Conservation (phyloP, 1,284 basidiomycete genomes). For the Microbotryomycetes sp. region DNA sequence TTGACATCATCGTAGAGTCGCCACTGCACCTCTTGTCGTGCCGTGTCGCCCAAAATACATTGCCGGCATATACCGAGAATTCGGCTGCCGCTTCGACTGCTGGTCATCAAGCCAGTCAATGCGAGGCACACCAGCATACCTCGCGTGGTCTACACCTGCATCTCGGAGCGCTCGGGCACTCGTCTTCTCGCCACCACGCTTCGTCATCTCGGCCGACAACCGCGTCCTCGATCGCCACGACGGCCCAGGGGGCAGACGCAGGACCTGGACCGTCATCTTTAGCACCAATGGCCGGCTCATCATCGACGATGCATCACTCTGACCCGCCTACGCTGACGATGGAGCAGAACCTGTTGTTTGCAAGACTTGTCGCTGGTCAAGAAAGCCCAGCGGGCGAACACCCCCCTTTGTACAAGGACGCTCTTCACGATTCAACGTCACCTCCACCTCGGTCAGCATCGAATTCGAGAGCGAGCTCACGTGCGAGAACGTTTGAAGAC, state of each 20-base stretch:
- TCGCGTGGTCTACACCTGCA: not conserved
- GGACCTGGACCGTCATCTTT: not conserved
- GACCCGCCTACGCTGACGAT: slow-evolving; percentile 8
- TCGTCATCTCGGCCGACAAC: not conserved
- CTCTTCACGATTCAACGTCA: slow-evolving; percentile 23
- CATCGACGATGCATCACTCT: not conserved
- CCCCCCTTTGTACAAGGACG: slow-evolving; percentile 55
- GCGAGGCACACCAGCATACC: slow-evolving; percentile 25
- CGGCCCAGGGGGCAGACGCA: not conserved
- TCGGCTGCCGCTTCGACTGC: not conserved
- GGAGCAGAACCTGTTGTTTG: slow-evolving; percentile 34
- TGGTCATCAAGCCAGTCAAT: not conserved
- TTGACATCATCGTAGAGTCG: slow-evolving; percentile 79
- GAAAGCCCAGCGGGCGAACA: slow-evolving; percentile 57
- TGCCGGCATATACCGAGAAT: slow-evolving; percentile 13
- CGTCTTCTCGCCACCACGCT: not conserved
- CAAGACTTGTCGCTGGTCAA: slow-evolving; percentile 56
- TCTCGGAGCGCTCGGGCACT: not conserved
- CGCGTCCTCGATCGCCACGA: not conserved
- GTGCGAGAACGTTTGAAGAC: no score
- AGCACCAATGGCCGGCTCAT: not conserved
- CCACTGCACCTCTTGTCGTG: slow-evolving; percentile 74
- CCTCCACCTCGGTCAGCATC: not conserved
- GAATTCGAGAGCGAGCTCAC: not conserved
- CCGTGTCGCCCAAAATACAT: slow-evolving; percentile 41